A percentile compares a stretch with the other conserved stretches of the same genome.
phyloP scores from a whole-genome alignment of 306 rosid genomes.

The Acacia confusa region DNA sequence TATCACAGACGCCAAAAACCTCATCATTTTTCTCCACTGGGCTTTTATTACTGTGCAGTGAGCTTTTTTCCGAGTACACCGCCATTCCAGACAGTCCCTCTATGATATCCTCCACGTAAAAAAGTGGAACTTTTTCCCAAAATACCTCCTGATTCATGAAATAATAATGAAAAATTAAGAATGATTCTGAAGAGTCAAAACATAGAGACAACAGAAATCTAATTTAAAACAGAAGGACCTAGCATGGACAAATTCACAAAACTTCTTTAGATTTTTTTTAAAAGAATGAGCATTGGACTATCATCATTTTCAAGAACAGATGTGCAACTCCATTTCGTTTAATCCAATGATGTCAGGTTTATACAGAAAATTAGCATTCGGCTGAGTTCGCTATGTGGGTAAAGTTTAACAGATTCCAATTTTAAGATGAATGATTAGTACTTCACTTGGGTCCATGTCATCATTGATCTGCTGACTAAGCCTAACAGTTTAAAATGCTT shows the following conservation, averaged over 20 bases:
- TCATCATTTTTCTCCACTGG: too few species aligned
- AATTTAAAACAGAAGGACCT: not conserved
- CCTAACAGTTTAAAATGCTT: not conserved
- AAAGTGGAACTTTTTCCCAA: not conserved
- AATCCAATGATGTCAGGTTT: conserved; percentile 6
- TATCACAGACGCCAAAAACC: too few species aligned
- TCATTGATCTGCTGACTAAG: not conserved
- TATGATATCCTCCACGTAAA: not conserved
- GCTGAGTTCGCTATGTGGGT: not conserved
- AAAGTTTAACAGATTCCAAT: not conserved
- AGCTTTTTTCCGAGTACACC: too few species aligned
- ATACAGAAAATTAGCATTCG: not conserved
- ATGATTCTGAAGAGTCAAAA: not conserved
- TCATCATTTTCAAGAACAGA: not conserved
- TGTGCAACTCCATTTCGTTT: not conserved
- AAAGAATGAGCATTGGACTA: not conserved
- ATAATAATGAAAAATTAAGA: conserved; percentile 1
- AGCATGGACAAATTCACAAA: conserved; percentile 20
- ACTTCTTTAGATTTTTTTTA: not conserved
- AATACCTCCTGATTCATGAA: not conserved
- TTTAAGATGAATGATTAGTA: not conserved
- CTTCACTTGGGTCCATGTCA: not conserved
- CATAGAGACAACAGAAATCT: not conserved
- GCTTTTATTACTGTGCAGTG: too few species aligned
- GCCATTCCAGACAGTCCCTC: too few species aligned